These are phyloP conservation scores for Hamamelis virginiana DNA, from an alignment of 164 flowering plant genomes.

Conservation along the genomic window DNA sequence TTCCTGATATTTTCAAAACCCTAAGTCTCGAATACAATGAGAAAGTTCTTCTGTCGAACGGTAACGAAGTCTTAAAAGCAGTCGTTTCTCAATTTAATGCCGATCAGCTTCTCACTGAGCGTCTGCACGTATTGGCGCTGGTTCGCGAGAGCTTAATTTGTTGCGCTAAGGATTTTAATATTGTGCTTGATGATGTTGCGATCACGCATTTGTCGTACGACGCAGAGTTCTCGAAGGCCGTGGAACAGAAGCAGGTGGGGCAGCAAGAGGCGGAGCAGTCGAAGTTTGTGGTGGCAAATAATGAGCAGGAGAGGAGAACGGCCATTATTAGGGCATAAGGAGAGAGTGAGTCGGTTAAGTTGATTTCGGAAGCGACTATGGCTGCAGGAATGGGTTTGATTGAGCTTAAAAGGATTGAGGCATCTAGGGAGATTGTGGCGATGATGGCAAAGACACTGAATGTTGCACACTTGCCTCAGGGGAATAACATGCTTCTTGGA, in stretches of 20 bases:
- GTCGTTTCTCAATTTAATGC: constrained; percentile 91
- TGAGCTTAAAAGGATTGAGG: constrained; percentile 82
- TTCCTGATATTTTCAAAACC: constrained; percentile 65
- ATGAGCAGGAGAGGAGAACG: constrained; percentile 87
- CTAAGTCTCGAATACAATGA: constrained; percentile 85
- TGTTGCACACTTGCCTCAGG: constrained; percentile 70
- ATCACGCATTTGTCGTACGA: constrained; percentile 79
- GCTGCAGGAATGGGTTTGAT: constrained; percentile 73
- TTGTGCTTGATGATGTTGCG: constrained; percentile 78
- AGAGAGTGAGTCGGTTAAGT: constrained; percentile 79
- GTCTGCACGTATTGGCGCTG: constrained; percentile 78
- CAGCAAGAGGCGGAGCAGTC: constrained; percentile 96
- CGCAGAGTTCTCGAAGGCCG: constrained; percentile 63
- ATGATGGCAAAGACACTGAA: constrained; percentile 61
- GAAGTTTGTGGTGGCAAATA: constrained; percentile 76
- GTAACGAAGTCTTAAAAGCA: constrained; percentile 83
- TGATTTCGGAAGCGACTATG: constrained; percentile 77
- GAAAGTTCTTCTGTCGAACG: constrained; percentile 85
- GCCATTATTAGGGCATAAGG: constrained; percentile 83
- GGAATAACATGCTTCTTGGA: constrained; percentile 61
- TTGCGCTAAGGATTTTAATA: constrained; percentile 61
- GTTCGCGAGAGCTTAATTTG: constrained; percentile 57
- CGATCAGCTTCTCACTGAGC: constrained; percentile 86
- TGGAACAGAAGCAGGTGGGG: constrained; percentile 86
- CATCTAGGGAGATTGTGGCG: constrained; percentile 65